Evolutionary conservation across 2,329 filamentous ascomycete species (phyloP).

Genomic region (Huntiella abstrusa): DNA sequence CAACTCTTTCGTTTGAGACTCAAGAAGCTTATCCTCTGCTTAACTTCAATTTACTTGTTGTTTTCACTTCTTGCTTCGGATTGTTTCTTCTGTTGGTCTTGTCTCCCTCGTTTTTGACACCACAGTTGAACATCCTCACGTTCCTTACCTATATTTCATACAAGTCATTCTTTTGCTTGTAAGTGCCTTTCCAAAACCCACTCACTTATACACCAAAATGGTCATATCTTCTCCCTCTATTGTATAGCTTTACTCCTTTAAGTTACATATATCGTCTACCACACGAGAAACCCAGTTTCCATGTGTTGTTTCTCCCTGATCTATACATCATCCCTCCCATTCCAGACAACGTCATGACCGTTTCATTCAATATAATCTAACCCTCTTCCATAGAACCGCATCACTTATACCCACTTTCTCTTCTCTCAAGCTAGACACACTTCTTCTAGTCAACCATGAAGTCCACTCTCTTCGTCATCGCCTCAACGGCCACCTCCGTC

Average conservation of each 20-base stretch:
- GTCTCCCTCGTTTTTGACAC: not conserved
- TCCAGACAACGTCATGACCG: no score
- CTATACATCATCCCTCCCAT: no score
- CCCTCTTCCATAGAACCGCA: not conserved
- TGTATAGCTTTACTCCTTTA: not conserved
- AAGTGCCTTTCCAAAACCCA: not conserved
- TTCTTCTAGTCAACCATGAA: constrained; percentile 16
- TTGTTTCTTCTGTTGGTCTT: not conserved
- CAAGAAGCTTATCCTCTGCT: no score
- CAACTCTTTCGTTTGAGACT: no score
- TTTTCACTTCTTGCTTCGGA: no score
- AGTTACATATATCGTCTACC: no score
- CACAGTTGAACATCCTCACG: constrained; percentile 1
- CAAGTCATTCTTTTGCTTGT: not conserved
- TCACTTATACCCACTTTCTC: not conserved
- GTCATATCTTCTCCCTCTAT: not conserved
- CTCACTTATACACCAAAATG: no score
- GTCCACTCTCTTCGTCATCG: constrained; percentile 18
- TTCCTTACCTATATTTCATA: not conserved
- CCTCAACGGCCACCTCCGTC: constrained; percentile 20
- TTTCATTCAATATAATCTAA: no score
- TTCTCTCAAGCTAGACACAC: not conserved
- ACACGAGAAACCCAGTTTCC: no score
- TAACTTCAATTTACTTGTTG: no score
- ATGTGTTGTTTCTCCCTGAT: no score